Conservation (phyloP, 2,329 filamentous ascomycete genomes). For the Biscogniauxia marginata region DNA sequence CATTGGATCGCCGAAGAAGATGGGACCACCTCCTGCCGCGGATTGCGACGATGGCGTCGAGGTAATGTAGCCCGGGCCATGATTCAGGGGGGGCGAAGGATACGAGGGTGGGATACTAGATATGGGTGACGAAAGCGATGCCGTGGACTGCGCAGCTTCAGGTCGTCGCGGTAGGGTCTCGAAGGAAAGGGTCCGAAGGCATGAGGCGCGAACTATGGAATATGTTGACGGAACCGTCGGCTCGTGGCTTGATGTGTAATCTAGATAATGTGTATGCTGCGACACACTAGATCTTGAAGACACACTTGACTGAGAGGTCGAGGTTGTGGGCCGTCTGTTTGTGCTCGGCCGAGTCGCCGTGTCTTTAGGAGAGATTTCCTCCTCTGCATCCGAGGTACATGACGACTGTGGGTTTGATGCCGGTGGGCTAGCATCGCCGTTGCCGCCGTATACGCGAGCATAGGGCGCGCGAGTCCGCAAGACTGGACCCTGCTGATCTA, state of each 20-base stretch:
- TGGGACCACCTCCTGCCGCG: constrained; percentile 60
- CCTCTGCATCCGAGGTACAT: constrained; percentile 53
- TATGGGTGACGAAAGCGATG: constrained; percentile 25
- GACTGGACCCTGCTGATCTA: constrained; percentile 51
- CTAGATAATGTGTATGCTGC: constrained; percentile 62
- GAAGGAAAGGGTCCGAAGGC: constrained; percentile 64
- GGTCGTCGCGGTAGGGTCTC: constrained; percentile 62
- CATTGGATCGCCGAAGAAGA: constrained; percentile 65
- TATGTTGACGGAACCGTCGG: constrained; percentile 61
- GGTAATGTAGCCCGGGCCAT: constrained; percentile 49
- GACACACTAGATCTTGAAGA: constrained; percentile 48
- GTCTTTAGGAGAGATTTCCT: constrained; percentile 35
- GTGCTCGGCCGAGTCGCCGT: constrained; percentile 31
- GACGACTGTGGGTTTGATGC: constrained; percentile 48
- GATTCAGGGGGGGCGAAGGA: constrained; percentile 35
- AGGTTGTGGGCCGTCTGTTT: constrained; percentile 44
- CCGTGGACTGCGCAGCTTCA: constrained; percentile 35
- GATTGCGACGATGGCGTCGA: constrained; percentile 48
- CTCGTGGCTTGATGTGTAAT: constrained; percentile 68
- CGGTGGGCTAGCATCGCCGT: constrained; percentile 48
- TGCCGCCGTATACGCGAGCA: constrained; percentile 53
- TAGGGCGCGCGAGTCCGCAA: constrained; percentile 60
- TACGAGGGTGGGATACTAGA: constrained; percentile 41
- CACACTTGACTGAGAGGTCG: constrained; percentile 51
- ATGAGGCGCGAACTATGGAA: constrained; percentile 65